Percentiles rank a stretch among this genome's conserved stretches.
These are phyloP conservation scores for Peribolospora kevripleyi DNA, from an alignment of 768 basidiomycete species.

Conservation along the genomic window DNA sequence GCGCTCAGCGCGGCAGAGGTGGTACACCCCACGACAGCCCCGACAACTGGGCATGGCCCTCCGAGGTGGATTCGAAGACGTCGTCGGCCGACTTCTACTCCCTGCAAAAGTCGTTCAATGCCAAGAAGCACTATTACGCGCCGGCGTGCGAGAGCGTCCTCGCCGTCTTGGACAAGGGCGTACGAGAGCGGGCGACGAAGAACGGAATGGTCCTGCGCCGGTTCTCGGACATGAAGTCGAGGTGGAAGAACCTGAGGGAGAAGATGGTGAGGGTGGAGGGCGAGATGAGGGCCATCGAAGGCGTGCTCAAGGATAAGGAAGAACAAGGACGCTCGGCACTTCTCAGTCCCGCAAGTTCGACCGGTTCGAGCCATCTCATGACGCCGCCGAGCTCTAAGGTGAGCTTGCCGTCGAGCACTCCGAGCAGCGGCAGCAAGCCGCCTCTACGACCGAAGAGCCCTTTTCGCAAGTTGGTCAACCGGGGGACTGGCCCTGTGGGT, in stretches of 20 bases:
- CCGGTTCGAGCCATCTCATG: too few relatives aligned
- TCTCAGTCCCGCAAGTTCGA: too few relatives aligned
- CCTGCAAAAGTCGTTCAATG: conserved; percentile 7
- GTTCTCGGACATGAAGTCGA: conserved; percentile 64
- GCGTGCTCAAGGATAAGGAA: neutral
- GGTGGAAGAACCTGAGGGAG: conserved; percentile 58
- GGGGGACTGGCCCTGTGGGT: too few relatives aligned
- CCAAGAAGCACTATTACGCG: conserved; percentile 51
- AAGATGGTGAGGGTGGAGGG: conserved; percentile 54
- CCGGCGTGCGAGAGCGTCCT: conserved; percentile 81
- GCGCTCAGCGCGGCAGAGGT: conserved; percentile 8
- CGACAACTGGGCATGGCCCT: conserved; percentile 33
- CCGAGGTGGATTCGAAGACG: conserved; percentile 55
- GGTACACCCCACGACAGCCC: conserved; percentile 16
- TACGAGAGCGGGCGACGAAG: conserved; percentile 77
- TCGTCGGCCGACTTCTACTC: conserved; percentile 45
- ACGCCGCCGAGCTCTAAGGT: too few relatives aligned
- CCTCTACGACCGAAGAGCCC: too few relatives aligned
- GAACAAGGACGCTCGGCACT: too few relatives aligned
- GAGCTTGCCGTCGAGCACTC: too few relatives aligned
- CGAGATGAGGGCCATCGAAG: conserved; percentile 33
- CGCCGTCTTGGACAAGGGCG: conserved; percentile 79
- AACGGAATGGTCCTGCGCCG: conserved; percentile 82
- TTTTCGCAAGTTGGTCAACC: too few relatives aligned
- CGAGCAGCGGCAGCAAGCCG: too few relatives aligned